These are phyloP conservation scores for Meyerozyma sp. DNA, from an alignment of 1,139 yeast genomes.

Conservation along the genomic window DNA sequence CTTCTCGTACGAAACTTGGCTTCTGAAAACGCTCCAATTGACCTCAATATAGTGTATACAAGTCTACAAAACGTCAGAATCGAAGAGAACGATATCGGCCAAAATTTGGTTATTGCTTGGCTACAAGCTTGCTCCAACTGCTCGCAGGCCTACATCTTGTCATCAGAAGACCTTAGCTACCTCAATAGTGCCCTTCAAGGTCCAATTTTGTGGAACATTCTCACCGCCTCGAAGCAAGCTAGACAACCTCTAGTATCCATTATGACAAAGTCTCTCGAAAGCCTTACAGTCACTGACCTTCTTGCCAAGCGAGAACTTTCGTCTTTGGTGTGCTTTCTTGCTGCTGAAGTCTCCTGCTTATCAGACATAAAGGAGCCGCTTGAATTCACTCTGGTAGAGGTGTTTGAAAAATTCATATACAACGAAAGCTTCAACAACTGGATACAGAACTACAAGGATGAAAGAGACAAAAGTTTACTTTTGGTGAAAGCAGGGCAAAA, in stretches of 20 bases:
- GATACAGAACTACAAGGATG: constrained; percentile 5
- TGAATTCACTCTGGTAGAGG: constrained; percentile 5
- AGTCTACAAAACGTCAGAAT: not conserved
- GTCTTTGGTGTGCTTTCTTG: not conserved
- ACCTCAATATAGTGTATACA: not conserved
- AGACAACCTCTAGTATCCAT: not conserved
- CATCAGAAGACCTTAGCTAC: not conserved
- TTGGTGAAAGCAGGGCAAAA: constrained; percentile 32
- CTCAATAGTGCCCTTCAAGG: not conserved
- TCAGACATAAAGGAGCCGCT: not conserved
- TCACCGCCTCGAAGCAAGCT: not conserved
- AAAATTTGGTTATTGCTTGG: not conserved
- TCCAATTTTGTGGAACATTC: not conserved
- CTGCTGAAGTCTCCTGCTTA: not conserved
- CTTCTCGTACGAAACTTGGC: not conserved
- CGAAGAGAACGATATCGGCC: not conserved
- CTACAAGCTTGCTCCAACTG: not conserved
- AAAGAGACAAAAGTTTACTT: constrained; percentile 1
- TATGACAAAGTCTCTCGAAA: not conserved
- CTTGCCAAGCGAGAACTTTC: not conserved
- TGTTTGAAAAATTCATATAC: constrained; percentile 13
- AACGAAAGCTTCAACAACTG: constrained; percentile 22
- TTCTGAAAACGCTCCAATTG: not conserved
- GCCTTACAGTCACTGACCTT: not conserved
- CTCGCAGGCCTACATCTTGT: not conserved